Conservation (phyloP, 768 basidiomycete genomes). For the Boletus insuetus region DNA sequence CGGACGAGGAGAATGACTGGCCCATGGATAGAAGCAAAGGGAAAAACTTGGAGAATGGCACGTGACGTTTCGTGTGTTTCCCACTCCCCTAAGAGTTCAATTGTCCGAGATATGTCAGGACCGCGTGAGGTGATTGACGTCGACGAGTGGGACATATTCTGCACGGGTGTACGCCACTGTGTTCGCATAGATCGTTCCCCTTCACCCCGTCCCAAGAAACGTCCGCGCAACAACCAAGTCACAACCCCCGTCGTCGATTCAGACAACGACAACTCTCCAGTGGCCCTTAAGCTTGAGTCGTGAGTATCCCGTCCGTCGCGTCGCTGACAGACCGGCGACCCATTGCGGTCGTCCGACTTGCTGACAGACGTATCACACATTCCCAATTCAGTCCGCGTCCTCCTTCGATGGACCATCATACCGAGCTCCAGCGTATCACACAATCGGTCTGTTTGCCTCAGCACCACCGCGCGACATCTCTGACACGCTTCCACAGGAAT, state of each 20-base stretch:
- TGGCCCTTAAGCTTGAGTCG: not conserved
- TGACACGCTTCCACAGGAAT: constrained; percentile 23
- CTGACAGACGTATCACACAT: not conserved
- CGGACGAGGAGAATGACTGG: constrained; percentile 15
- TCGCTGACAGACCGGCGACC: no score
- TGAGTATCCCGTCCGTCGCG: not conserved
- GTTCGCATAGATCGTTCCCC: constrained; percentile 14
- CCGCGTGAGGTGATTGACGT: constrained; percentile 25
- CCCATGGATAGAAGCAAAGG: constrained; percentile 13
- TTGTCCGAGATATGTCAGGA: not conserved
- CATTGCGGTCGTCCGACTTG: no score
- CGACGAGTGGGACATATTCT: constrained; percentile 23
- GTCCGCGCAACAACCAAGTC: not conserved
- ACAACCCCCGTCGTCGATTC: constrained; percentile 15
- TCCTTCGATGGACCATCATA: constrained; percentile 1
- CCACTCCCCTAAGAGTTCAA: not conserved
- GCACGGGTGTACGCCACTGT: constrained; percentile 16
- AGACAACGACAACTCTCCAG: constrained; percentile 6
- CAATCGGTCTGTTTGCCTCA: constrained; percentile 15
- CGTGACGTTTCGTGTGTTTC: constrained; percentile 10
- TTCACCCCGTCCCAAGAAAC: constrained; percentile 14
- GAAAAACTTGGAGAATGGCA: not conserved
- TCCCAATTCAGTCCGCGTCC: not conserved
- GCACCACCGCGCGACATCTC: not conserved
- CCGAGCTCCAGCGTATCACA: constrained; percentile 25